Evolutionary conservation across 1,284 basidiomycete species (phyloP).

Genomic region (Puccinia novopanici): DNA sequence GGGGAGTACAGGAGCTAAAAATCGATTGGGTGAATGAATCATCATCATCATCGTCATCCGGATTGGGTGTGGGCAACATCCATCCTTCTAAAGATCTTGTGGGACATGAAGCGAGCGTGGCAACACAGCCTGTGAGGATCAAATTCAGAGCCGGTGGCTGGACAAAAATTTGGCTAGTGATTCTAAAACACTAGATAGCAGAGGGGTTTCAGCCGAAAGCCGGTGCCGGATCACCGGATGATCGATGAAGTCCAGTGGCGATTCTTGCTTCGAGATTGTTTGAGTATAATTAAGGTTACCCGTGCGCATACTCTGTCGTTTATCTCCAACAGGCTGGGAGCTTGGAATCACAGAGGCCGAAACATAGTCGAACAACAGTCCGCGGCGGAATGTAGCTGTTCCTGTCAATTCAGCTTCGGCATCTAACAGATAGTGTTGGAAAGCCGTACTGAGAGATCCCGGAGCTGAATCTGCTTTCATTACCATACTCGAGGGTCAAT

Average conservation of each 20-base stretch:
- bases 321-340: background rate
- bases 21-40: slow-evolving; percentile 25
- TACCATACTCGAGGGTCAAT: slow-evolving; percentile 33
- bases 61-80: slow-evolving; percentile 51
- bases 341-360: slow-evolving; percentile 39
- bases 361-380: slow-evolving; percentile 43
- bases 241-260: slow-evolving; percentile 39
- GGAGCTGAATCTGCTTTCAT: slow-evolving; percentile 28
- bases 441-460: slow-evolving; percentile 36
- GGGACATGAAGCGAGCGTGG: slow-evolving; percentile 54
- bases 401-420: slow-evolving; percentile 46
- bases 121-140: slow-evolving; percentile 55
- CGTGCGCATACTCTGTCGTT: background rate
- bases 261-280: slow-evolving; percentile 10
- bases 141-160: slow-evolving; percentile 57
- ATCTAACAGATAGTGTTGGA: slow-evolving; percentile 44
- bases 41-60: slow-evolving; percentile 11
- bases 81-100: slow-evolving; percentile 56
- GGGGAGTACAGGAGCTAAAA: slow-evolving; percentile 16
- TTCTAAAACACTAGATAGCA: slow-evolving; percentile 54
- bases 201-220: slow-evolving; percentile 52
- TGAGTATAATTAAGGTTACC: background rate
- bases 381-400: slow-evolving; percentile 49
- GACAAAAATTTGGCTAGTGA: slow-evolving; percentile 54
- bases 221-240: slow-evolving; percentile 51